These are phyloP conservation scores for Cyclotella distinguenda DNA, from an alignment of 108 stramenopile species.

Conservation along the genomic window DNA sequence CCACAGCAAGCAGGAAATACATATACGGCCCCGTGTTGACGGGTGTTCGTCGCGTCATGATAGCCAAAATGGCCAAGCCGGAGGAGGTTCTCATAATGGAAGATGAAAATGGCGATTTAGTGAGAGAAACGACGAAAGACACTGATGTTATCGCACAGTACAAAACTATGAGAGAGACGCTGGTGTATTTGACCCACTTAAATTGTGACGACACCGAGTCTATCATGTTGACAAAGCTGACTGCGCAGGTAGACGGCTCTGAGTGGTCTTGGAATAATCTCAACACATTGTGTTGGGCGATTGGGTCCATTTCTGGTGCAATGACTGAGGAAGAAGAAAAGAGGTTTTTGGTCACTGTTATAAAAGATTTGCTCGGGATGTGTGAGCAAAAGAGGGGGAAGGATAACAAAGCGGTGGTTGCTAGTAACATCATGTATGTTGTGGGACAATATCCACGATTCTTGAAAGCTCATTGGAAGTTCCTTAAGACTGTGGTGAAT, in stretches of 20 bases:
- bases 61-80: slow-evolving; percentile 99
- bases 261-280: slow-evolving; percentile 93
- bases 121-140: slow-evolving; percentile 95
- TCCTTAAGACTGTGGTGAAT: slow-evolving; percentile 99
- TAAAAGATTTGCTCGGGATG: slow-evolving; percentile 96
- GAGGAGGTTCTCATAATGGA: slow-evolving; percentile 99
- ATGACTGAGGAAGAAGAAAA: slow-evolving; percentile 99
- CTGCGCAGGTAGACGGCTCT: slow-evolving; percentile 89
- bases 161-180: slow-evolving; percentile 97
- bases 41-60: slow-evolving; percentile 93
- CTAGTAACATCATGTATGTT: slow-evolving; percentile 99
- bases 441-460: slow-evolving; percentile 99
- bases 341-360: slow-evolving; percentile 98
- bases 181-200: slow-evolving; percentile 98
- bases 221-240: slow-evolving; percentile 98
- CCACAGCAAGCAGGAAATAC: slow-evolving; percentile 61
- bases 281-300: slow-evolving; percentile 99
- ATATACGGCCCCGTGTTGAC: slow-evolving; percentile 86
- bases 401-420: slow-evolving; percentile 98
- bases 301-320: slow-evolving; percentile 98
- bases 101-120: slow-evolving; percentile 98
- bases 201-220: slow-evolving; percentile 97
- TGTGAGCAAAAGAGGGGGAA: slow-evolving; percentile 97
- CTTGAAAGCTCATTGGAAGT: slow-evolving; percentile 99
- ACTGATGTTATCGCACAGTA: slow-evolving; percentile 99